Conservation (phyloP, 2,329 filamentous ascomycete genomes). For the Orbilia javanica region DNA sequence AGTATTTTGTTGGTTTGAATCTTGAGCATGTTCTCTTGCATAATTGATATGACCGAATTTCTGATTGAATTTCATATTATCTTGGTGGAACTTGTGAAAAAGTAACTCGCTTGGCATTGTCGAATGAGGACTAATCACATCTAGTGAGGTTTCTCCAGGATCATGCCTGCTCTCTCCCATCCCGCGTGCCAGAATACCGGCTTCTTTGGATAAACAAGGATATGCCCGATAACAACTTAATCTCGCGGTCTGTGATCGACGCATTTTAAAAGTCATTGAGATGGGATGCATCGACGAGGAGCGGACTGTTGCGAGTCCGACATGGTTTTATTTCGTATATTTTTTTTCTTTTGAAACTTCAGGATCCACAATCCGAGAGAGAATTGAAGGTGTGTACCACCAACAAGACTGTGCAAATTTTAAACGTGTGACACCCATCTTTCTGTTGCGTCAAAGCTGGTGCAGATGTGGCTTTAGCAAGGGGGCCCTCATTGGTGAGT, state of each 20-base stretch:
- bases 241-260: slow-evolving; percentile 23
- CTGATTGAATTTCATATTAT: not conserved
- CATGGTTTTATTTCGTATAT: no score
- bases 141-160: slow-evolving; percentile 15
- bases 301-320: no score
- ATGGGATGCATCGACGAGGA: not conserved
- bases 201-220: slow-evolving; percentile 22
- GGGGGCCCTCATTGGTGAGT: slow-evolving; percentile 26
- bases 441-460: slow-evolving; percentile 36
- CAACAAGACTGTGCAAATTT: not conserved
- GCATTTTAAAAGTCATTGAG: slow-evolving; percentile 18
- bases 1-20: not conserved
- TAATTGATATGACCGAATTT: not conserved
- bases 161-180: slow-evolving; percentile 25
- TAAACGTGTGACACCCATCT: slow-evolving; percentile 12
- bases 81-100: not conserved
- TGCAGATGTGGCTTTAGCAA: slow-evolving; percentile 41
- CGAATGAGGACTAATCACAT: slow-evolving; percentile 9
- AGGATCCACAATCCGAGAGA: slow-evolving; percentile 7
- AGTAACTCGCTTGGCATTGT: slow-evolving; percentile 16
- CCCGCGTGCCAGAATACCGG: slow-evolving; percentile 13
- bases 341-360: slow-evolving; percentile 4
- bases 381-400: not conserved
- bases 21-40: not conserved
- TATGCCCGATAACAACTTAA: slow-evolving; percentile 24